Evolutionary conservation across 352 stramenopile genomes (phyloP).

Genomic region (Phytophthora palmivora): DNA sequence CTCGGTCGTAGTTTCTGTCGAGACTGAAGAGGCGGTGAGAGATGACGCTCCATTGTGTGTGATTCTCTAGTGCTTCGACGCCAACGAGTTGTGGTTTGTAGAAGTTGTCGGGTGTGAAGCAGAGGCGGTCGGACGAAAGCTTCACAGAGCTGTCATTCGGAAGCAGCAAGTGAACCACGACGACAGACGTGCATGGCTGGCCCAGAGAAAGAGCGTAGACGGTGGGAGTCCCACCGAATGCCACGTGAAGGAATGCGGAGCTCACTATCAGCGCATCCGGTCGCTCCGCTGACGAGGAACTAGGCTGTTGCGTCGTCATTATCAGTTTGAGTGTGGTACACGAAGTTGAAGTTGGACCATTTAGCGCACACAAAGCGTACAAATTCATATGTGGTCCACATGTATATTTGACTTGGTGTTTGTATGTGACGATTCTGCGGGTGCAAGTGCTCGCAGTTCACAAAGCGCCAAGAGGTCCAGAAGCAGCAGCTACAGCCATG

Average conservation of each 20-base stretch:
- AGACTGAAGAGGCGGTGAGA: slow-evolving; percentile 71
- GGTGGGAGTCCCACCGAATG: slow-evolving; percentile 63
- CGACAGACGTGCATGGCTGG: slow-evolving; percentile 63
- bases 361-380: slow-evolving; percentile 21
- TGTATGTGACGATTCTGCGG: slow-evolving; percentile 19
- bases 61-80: slow-evolving; percentile 61
- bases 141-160: slow-evolving; percentile 52
- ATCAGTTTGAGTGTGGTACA: background rate
- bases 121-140: slow-evolving; percentile 73
- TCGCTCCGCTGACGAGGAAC: slow-evolving; percentile 2
- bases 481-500: slow-evolving; percentile 25
- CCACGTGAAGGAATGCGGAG: slow-evolving; percentile 55
- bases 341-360: slow-evolving; percentile 15
- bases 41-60: slow-evolving; percentile 55
- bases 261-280: slow-evolving; percentile 48
- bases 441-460: slow-evolving; percentile 24
- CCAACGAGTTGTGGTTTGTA: slow-evolving; percentile 67
- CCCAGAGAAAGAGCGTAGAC: slow-evolving; percentile 69
- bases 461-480: slow-evolving; percentile 29
- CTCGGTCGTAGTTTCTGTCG: slow-evolving; percentile 68
- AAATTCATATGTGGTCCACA: background rate
- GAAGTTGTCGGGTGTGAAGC: slow-evolving; percentile 72
- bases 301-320: background rate
- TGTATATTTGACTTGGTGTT: slow-evolving; percentile 3
- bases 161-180: slow-evolving; percentile 76